Percentiles rank a stretch among this genome's conserved stretches.
Conservation (phyloP, 306 rosid genomes). For the Trifolium subterraneum region DNA sequence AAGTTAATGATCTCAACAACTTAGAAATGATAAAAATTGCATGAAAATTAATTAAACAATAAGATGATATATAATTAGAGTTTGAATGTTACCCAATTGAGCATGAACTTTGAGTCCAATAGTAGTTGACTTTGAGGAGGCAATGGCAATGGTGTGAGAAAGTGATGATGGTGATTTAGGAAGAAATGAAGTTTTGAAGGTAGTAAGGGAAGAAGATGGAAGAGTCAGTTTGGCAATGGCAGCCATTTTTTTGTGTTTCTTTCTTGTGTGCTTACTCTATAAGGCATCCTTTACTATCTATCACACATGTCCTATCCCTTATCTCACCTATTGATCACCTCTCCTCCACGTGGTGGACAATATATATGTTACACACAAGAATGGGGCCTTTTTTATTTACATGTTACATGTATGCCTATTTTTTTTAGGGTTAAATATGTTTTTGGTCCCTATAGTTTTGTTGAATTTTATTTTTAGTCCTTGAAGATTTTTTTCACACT, state of each 20-base stretch:
- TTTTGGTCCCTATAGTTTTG: too few species aligned
- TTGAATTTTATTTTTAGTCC: too few species aligned
- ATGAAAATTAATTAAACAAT: neutral
- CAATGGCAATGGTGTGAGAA: conserved; percentile 33
- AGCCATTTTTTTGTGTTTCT: conserved; percentile 59
- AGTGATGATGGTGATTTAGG: conserved; percentile 48
- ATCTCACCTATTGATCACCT: conserved; percentile 6
- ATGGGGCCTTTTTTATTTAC: too few species aligned
- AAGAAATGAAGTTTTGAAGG: conserved; percentile 52
- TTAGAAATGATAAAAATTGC: neutral
- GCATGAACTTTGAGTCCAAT: conserved; percentile 65
- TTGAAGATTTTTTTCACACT: too few species aligned
- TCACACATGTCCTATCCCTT: conserved; percentile 41
- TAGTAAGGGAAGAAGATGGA: conserved; percentile 53
- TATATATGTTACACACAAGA: too few species aligned
- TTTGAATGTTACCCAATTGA: conserved; percentile 56
- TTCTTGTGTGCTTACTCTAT: neutral
- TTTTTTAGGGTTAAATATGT: too few species aligned
- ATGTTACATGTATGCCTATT: too few species aligned
- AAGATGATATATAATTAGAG: neutral
- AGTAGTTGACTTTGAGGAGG: conserved; percentile 45
- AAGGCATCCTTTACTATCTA: conserved; percentile 44
- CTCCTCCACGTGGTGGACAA: conserved; percentile 32
- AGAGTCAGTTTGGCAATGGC: conserved; percentile 62
- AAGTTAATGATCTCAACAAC: too few species aligned